phyloP scores from a whole-genome alignment of 345 rosid species.

The Boechera divaricarpa region DNA sequence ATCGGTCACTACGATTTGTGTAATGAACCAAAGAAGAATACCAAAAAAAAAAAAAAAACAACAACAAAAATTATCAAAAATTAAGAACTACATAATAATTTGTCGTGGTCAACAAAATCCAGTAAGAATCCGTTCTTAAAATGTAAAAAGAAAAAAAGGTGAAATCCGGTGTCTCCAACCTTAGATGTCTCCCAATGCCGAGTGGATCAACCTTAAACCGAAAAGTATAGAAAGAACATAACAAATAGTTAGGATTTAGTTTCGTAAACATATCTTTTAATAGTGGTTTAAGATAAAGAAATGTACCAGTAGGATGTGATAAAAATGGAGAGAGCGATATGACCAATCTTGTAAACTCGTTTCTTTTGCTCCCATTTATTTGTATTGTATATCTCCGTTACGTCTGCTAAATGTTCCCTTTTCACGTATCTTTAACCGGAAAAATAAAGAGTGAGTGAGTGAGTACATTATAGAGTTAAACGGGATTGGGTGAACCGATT shows the following conservation, averaged over 20 bases:
- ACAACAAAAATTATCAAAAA: not conserved
- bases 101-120: slow-evolving; percentile 15
- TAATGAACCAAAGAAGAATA: not conserved
- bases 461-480: not conserved
- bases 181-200: slow-evolving; percentile 46
- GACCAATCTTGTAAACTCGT: slow-evolving; percentile 77
- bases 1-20: not conserved
- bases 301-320: slow-evolving; percentile 82
- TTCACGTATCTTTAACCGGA: slow-evolving; percentile 58
- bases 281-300: not conserved
- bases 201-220: slow-evolving; percentile 42
- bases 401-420: slow-evolving; percentile 77
- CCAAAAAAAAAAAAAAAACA: not conserved
- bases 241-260: not conserved
- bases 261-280: not conserved
- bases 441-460: not conserved
- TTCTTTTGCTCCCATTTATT: slow-evolving; percentile 84
- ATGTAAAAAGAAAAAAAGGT: not conserved
- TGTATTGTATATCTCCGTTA: slow-evolving; percentile 88
- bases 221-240: not conserved
- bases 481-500: not conserved
- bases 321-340: slow-evolving; percentile 64
- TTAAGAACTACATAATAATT: slow-evolving; percentile 14
- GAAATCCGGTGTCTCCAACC: slow-evolving; percentile 6
- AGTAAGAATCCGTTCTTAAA: not conserved